Percentiles rank a stretch among this genome's conserved stretches.
Evolutionary conservation across 192 early-diverging fungal species (phyloP).

Genomic region (Backusella luteola): DNA sequence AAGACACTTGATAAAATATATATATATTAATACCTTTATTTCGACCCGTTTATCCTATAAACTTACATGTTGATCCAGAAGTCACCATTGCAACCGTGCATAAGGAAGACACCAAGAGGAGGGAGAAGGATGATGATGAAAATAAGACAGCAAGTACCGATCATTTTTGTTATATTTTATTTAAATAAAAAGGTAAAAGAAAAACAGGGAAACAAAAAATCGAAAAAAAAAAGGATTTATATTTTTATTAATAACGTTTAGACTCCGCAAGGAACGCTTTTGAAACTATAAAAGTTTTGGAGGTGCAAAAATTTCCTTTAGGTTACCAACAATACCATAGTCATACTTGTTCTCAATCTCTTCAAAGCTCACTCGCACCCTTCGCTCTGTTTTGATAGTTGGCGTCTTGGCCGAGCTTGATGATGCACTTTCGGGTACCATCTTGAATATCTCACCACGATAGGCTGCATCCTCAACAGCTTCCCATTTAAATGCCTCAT

Average conservation of each 20-base stretch:
- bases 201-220: neutral
- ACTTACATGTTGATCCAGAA: conserved; percentile 49
- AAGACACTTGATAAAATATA: neutral
- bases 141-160: conserved; percentile 36
- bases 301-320: conserved; percentile 33
- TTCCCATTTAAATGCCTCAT: conserved; percentile 59
- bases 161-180: conserved; percentile 6
- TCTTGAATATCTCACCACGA: conserved; percentile 35
- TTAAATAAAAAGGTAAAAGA: neutral
- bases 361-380: conserved; percentile 21
- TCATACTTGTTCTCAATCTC: conserved; percentile 43
- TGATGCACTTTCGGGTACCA: neutral
- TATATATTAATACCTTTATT: neutral
- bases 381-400: neutral
- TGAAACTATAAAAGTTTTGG: conserved; percentile 8
- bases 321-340: conserved; percentile 29
- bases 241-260: too few species aligned
- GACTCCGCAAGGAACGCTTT: neutral
- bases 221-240: neutral
- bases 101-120: conserved; percentile 53
- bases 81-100: conserved; percentile 43
- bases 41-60: neutral
- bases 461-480: conserved; percentile 48
- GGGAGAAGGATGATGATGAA: conserved; percentile 40
- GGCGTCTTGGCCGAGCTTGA: neutral